Conservation (phyloP, 768 basidiomycete species). For the Cyclocybe aegerita region DNA sequence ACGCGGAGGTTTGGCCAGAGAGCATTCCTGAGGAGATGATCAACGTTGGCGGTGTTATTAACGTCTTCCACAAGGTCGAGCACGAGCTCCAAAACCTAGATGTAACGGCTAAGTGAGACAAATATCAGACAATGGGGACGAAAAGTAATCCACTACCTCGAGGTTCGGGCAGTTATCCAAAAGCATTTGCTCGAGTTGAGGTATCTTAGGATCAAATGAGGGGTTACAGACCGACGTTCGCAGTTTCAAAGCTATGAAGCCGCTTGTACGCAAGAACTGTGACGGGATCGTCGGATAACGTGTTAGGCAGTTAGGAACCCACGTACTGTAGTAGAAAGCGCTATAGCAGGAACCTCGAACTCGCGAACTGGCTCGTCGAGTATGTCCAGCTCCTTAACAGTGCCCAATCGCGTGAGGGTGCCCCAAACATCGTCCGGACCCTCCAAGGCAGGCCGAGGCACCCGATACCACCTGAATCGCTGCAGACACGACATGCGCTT, state of each 20-base stretch:
- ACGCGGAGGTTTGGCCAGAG: constrained; percentile 8
- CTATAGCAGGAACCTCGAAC: neutral
- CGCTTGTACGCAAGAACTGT: neutral
- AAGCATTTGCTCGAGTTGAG: neutral
- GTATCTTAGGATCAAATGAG: neutral
- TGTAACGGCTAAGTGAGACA: neutral
- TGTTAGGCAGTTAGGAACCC: neutral
- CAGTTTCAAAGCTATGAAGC: neutral
- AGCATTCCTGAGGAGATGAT: constrained; percentile 1
- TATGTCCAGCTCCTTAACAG: constrained; percentile 5
- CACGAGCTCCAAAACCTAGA: constrained; percentile 2
- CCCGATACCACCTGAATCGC: constrained; percentile 6
- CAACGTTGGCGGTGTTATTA: constrained; percentile 6
- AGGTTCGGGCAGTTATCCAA: neutral
- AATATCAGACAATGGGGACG: neutral
- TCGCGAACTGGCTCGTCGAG: neutral
- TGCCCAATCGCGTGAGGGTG: constrained; percentile 1
- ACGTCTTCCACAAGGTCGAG: neutral
- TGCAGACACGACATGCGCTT: constrained; percentile 1
- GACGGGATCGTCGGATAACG: neutral
- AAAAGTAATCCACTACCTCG: neutral
- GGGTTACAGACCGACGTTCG: neutral
- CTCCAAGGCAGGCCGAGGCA: neutral
- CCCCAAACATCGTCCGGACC: constrained; percentile 4
- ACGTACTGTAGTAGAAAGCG: neutral